A percentile compares a stretch with the other conserved stretches of the same genome.
Evolutionary conservation across 768 basidiomycete species (phyloP).

Genomic region (Leccinum variicolor): DNA sequence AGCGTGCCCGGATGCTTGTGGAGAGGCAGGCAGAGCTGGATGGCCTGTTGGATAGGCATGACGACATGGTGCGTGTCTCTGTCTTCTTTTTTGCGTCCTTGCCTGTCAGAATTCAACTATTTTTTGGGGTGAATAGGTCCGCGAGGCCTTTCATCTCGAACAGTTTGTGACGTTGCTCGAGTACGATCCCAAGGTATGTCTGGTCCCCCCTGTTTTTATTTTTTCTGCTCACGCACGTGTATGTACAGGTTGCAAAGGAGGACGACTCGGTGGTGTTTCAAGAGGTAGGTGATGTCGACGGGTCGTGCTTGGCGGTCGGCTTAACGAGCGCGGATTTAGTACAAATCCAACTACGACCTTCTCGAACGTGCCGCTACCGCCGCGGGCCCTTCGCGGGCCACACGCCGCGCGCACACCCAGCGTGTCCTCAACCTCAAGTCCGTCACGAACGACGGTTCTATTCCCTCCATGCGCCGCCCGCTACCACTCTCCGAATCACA

Average conservation of each 20-base stretch:
- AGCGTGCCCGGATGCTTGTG: conserved; percentile 47
- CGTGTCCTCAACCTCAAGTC: conserved; percentile 44
- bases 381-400: conserved; percentile 53
- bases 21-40: conserved; percentile 60
- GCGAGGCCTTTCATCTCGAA: conserved; percentile 89
- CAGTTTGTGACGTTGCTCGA: conserved; percentile 70
- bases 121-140: conserved; percentile 45
- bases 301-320: not conserved
- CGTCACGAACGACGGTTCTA: conserved; percentile 10
- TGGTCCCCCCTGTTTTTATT: no score
- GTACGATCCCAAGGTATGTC: conserved; percentile 58
- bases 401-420: conserved; percentile 56
- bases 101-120: not conserved
- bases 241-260: conserved; percentile 58
- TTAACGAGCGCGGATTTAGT: conserved; percentile 35
- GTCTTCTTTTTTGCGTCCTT: not conserved
- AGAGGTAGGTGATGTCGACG: conserved; percentile 46
- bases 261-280: conserved; percentile 73
- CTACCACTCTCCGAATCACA: conserved; percentile 1
- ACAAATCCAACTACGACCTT: conserved; percentile 60
- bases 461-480: conserved; percentile 5
- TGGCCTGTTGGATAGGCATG: conserved; percentile 60
- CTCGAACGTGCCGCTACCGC: conserved; percentile 42
- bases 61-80: conserved; percentile 59
- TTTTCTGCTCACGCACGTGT: not conserved